Base-by-base conservation (phyloP, 306 rosid genomes). In the Coriaria nepalensis region DNA sequence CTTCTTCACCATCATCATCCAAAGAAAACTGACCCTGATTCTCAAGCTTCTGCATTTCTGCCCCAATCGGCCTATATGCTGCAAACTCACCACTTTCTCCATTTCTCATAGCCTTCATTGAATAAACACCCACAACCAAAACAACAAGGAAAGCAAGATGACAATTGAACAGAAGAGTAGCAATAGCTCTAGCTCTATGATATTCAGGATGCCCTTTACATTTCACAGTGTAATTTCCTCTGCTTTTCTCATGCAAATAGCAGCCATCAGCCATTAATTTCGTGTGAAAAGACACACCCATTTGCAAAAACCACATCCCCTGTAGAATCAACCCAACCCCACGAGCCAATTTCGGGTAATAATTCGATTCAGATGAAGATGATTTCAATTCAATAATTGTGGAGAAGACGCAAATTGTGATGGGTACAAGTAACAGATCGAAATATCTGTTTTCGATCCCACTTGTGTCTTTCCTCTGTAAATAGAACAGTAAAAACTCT, bases 131-230 rank as follows among this genome's bases (percentile, higher is more conserved):
- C 56, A 68, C 72, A 2, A 67, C 33, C 32, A 76, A 13, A 13
- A 56, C 49, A 49, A 81, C 87, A 6, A 73, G 7, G 40, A 88
- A 65, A 38, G 97, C 95, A 47, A 88, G 95, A 57, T 81, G 95
- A 57, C 93, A 88, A 62, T 88, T 88, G 57, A 88, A 88, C 68
- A 81, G 97, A 63, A 88, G 95, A 13, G 97, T 88, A 6, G 93
- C 95, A n/a, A 88, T 72, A 6, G 95, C 93, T 42, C 86, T 78
- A 33, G 86, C 96, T 44, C 96, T 65, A 62, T 83, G 96, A 62
- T 64, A 81, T 11, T 81, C 90, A 12, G 66, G 47, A 52, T 83
- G 93, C 0, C 80, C 97, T 47, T 78, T 81, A 44, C 97, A 88
- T 49, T 61, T 68, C 8, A 84, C 15, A 0, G 80, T 83, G 62